Percentiles rank a stretch among this genome's conserved stretches.
phyloP scores from a whole-genome alignment of 306 rosid genomes.

The Rosa chinensis region DNA sequence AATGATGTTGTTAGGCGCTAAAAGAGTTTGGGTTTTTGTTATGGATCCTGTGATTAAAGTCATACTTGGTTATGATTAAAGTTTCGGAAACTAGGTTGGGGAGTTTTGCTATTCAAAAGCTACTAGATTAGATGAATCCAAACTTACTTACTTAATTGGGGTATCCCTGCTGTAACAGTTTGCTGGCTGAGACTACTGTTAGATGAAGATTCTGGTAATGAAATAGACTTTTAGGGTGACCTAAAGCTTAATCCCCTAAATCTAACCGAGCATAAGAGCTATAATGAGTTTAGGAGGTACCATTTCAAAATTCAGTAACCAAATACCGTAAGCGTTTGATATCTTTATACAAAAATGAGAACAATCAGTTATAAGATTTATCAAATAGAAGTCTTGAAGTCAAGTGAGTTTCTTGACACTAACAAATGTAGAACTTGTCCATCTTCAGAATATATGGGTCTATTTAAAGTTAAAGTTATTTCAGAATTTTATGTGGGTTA shows the following conservation, averaged over 20 bases:
- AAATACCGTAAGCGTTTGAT: not conserved
- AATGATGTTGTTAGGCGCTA: not conserved
- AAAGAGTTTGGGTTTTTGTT: not conserved
- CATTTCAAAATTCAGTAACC: not conserved
- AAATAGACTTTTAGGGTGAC: not conserved
- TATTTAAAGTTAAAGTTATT: not conserved
- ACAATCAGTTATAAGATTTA: not conserved
- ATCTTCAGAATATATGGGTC: not conserved
- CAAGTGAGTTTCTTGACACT: not conserved
- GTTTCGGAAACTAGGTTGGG: not conserved
- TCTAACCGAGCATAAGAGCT: not conserved
- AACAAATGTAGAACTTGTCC: not conserved
- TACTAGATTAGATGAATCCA: not conserved
- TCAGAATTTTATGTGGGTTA: not conserved
- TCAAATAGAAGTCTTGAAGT: not conserved
- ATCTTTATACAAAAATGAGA: not conserved
- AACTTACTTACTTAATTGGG: not conserved
- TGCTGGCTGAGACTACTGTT: not conserved
- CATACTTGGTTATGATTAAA: not conserved
- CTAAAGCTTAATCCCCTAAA: not conserved
- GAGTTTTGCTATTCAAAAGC: not conserved
- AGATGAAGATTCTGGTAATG: not conserved
- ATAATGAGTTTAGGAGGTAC: not conserved
- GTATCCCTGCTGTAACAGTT: not conserved
- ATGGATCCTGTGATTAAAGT: not conserved